Percentiles rank a stretch among this genome's conserved stretches.
Conservation (phyloP, 495 filamentous ascomycete genomes). For the Chaetomium tenue region DNA sequence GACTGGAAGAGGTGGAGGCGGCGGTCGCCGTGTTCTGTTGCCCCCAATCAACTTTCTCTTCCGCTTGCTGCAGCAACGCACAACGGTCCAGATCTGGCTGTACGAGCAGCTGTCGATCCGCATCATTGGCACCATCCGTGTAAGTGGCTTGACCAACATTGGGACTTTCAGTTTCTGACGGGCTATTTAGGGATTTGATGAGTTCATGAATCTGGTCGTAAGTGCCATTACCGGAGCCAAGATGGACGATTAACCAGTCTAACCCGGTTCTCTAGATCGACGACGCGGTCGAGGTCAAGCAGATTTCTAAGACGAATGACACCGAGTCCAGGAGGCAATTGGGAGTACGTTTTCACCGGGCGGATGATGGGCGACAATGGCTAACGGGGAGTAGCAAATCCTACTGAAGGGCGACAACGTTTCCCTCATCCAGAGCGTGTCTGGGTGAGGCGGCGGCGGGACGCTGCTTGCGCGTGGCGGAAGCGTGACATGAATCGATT, state of each 20-base stretch:
- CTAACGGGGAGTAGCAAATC: constrained; percentile 70
- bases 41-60: constrained; percentile 98
- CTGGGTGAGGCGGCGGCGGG: constrained; percentile 38
- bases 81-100: constrained; percentile 89
- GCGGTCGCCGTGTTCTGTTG: constrained; percentile 82
- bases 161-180: not conserved
- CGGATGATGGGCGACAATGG: not conserved
- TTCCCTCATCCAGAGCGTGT: constrained; percentile 81
- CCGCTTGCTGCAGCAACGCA: constrained; percentile 85
- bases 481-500: constrained; percentile 10
- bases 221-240: constrained; percentile 46
- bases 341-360: constrained; percentile 48
- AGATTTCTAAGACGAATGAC: constrained; percentile 71
- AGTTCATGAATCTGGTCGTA: constrained; percentile 98
- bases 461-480: constrained; percentile 4
- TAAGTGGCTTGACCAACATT: constrained; percentile 41
- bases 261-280: constrained; percentile 47
- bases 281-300: constrained; percentile 89
- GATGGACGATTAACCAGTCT: not conserved
- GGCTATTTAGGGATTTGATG: constrained; percentile 59
- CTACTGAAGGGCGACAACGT: constrained; percentile 97
- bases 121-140: constrained; percentile 93
- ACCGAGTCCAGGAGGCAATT: constrained; percentile 74
- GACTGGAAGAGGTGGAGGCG: constrained; percentile 77
- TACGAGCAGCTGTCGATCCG: constrained; percentile 92